Evolutionary conservation across 1,284 basidiomycete species (phyloP).

Genomic region (Peniophora sp.): DNA sequence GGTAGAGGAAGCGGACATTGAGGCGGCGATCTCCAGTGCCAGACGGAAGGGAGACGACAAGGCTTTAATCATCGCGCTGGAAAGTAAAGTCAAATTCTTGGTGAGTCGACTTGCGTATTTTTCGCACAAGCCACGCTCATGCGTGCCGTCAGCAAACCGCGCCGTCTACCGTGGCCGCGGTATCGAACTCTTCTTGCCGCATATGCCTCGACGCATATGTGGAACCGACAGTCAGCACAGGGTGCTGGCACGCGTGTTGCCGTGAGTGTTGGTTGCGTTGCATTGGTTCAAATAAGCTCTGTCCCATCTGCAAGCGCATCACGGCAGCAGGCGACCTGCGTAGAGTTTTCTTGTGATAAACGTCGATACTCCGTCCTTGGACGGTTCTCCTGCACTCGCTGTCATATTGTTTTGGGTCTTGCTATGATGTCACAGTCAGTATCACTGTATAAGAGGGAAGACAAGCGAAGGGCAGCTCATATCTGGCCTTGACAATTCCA

Average conservation of each 20-base stretch:
- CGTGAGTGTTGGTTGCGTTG: constrained; percentile 73
- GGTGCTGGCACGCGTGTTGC: constrained; percentile 81
- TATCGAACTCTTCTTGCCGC: constrained; percentile 41
- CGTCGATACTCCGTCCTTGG: too few relatives aligned
- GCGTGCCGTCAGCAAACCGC: constrained; percentile 33
- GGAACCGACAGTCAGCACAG: constrained; percentile 74
- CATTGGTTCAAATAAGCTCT: constrained; percentile 70
- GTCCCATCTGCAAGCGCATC: constrained; percentile 79
- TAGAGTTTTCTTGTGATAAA: constrained; percentile 47
- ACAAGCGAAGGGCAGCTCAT: constrained; percentile 12
- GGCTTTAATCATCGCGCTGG: constrained; percentile 45
- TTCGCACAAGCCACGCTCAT: too few relatives aligned
- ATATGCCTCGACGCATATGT: constrained; percentile 71
- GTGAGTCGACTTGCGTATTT: constrained; percentile 35
- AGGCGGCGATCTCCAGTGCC: constrained; percentile 40
- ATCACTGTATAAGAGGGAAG: too few relatives aligned
- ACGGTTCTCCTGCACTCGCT: too few relatives aligned
- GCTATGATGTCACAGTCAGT: too few relatives aligned
- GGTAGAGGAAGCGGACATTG: constrained; percentile 20
- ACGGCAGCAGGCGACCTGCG: constrained; percentile 64
- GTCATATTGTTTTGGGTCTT: too few relatives aligned
- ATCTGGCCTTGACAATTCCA: constrained; percentile 21
- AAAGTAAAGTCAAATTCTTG: constrained; percentile 50
- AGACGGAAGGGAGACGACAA: constrained; percentile 37
- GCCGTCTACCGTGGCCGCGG: constrained; percentile 36